Conservation (phyloP, 2,329 filamentous ascomycete genomes). For the Aaosphaeria arxii region DNA sequence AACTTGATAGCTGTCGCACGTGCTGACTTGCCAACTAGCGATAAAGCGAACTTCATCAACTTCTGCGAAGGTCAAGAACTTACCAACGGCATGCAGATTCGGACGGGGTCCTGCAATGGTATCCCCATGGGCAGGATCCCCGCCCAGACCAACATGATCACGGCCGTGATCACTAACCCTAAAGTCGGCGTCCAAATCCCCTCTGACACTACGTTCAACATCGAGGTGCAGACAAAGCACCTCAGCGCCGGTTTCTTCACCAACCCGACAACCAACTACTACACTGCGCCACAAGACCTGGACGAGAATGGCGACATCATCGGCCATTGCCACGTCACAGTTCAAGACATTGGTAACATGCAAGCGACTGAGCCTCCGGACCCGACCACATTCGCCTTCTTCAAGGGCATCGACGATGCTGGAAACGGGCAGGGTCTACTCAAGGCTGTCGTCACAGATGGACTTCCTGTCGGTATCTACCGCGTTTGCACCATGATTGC, state of each 20-base stretch:
- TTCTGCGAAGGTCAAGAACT: slow-evolving; percentile 54
- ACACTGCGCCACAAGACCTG: slow-evolving; percentile 54
- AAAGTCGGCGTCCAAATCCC: slow-evolving; percentile 40
- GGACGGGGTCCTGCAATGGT: slow-evolving; percentile 54
- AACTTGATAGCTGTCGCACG: too few species aligned
- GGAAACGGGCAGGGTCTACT: slow-evolving; percentile 48
- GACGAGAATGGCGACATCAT: slow-evolving; percentile 37
- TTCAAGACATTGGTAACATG: slow-evolving; percentile 47
- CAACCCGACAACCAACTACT: slow-evolving; percentile 55
- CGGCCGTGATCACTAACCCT: slow-evolving; percentile 52
- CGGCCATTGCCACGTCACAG: slow-evolving; percentile 52
- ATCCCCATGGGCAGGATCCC: slow-evolving; percentile 58
- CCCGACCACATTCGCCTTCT: slow-evolving; percentile 51
- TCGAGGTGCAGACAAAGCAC: slow-evolving; percentile 49
- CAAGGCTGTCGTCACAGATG: slow-evolving; percentile 43
- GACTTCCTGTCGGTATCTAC: slow-evolving; percentile 49
- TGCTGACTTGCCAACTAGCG: slow-evolving; percentile 24
- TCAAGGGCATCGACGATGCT: slow-evolving; percentile 57
- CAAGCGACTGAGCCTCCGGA: slow-evolving; percentile 37
- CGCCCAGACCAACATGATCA: slow-evolving; percentile 52
- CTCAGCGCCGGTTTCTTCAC: slow-evolving; percentile 54
- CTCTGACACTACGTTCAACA: slow-evolving; percentile 43
- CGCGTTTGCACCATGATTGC: slow-evolving; percentile 53
- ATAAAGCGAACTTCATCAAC: slow-evolving; percentile 59
- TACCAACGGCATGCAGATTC: slow-evolving; percentile 54